Conservation (phyloP, 2,329 filamentous ascomycete genomes). For the Ascochyta lentis region DNA sequence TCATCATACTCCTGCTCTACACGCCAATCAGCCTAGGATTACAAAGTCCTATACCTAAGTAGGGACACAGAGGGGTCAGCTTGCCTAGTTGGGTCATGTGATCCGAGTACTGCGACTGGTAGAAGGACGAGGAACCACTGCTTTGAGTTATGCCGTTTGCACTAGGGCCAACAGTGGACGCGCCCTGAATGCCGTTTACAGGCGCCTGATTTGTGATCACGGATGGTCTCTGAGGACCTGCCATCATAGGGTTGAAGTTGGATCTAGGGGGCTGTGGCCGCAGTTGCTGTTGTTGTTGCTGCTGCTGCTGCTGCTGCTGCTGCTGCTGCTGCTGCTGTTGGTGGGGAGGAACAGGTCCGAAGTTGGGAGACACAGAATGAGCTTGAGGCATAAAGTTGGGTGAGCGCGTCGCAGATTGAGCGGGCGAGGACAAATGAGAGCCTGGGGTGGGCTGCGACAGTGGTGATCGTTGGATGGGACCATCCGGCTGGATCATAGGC, state of each 20-base stretch:
- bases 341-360: constrained; percentile 58
- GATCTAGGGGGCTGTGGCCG: constrained; percentile 57
- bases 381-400: constrained; percentile 65
- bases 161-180: constrained; percentile 46
- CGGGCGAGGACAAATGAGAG: constrained; percentile 76
- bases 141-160: constrained; percentile 46
- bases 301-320: constrained; percentile 33
- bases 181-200: constrained; percentile 46
- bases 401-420: constrained; percentile 63
- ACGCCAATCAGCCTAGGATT: constrained; percentile 71
- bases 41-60: constrained; percentile 64
- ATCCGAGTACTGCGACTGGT: constrained; percentile 87
- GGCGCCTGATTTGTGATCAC: constrained; percentile 46
- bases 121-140: constrained; percentile 65
- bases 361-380: constrained; percentile 66
- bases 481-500: constrained; percentile 51
- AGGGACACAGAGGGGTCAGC: constrained; percentile 63
- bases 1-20: constrained; percentile 97
- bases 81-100: constrained; percentile 96
- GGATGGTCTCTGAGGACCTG: constrained; percentile 49
- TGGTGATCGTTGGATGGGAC: constrained; percentile 64
- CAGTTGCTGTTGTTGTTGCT: constrained; percentile 28
- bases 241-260: constrained; percentile 54
- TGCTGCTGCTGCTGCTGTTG: constrained; percentile 42
- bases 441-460: constrained; percentile 82